A percentile compares a stretch with the other conserved stretches of the same genome.
Evolutionary conservation across 345 rosid genomes (phyloP).

Genomic region (Ceriops decandra): DNA sequence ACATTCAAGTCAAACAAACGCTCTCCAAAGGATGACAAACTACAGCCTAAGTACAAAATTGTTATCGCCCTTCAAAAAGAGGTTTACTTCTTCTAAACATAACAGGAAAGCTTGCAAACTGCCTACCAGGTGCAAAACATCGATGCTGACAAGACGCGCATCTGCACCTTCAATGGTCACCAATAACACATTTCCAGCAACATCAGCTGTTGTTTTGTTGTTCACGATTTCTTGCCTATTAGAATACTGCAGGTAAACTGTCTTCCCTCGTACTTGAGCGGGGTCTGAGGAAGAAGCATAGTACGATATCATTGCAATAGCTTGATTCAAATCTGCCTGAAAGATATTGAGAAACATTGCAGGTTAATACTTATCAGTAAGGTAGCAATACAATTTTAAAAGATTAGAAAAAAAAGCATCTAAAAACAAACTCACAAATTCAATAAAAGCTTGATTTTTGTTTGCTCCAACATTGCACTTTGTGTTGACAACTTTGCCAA

Average conservation of each 20-base stretch:
- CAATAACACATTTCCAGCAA: slow-evolving; percentile 91
- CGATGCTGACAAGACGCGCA: slow-evolving; percentile 97
- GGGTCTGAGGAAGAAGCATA: slow-evolving; percentile 97
- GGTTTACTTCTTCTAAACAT: slow-evolving; percentile 35
- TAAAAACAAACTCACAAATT: slow-evolving; percentile 59
- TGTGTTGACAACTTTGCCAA: slow-evolving; percentile 91
- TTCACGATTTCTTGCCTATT: slow-evolving; percentile 97
- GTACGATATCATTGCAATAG: slow-evolving; percentile 93
- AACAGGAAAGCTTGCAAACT: slow-evolving; percentile 22
- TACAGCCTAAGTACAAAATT: slow-evolving; percentile 62
- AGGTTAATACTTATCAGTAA: slow-evolving; percentile 5
- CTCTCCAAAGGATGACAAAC: slow-evolving; percentile 60
- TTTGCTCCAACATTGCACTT: slow-evolving; percentile 99
- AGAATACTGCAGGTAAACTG: slow-evolving; percentile 97
- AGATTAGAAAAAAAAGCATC: neutral
- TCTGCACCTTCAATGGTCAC: slow-evolving; percentile 92
- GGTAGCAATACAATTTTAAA: neutral
- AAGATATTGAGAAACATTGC: slow-evolving; percentile 5
- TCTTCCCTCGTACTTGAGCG: slow-evolving; percentile 99
- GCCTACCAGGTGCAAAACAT: slow-evolving; percentile 95
- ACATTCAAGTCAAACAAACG: slow-evolving; percentile 83
- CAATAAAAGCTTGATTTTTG: slow-evolving; percentile 96
- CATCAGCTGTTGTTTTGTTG: slow-evolving; percentile 96
- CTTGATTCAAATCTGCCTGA: slow-evolving; percentile 96
- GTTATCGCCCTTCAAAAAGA: slow-evolving; percentile 32